These are phyloP conservation scores for Phoma sp. DNA, from an alignment of 2,329 filamentous ascomycete species.

Conservation along the genomic window DNA sequence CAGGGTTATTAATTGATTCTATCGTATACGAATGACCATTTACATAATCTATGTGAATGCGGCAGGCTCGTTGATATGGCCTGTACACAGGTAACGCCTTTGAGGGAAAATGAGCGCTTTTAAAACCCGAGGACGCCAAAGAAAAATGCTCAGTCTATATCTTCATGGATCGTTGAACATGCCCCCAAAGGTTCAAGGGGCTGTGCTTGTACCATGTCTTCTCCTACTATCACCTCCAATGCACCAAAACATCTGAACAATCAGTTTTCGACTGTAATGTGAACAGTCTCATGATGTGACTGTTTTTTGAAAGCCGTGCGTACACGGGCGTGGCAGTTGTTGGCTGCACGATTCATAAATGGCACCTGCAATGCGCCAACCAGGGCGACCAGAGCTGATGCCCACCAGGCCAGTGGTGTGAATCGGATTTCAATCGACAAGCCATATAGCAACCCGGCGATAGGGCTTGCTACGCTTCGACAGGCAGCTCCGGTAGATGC, in stretches of 20 bases:
- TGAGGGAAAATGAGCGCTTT: neutral
- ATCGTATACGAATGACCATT: neutral
- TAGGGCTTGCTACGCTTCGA: conserved; percentile 72
- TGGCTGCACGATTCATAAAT: conserved; percentile 60
- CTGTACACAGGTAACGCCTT: neutral
- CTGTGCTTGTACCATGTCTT: neutral
- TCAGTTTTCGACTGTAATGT: conserved; percentile 36
- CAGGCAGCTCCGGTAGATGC: conserved; percentile 76
- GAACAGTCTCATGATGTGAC: conserved; percentile 30
- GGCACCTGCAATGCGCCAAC: conserved; percentile 64
- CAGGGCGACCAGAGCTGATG: conserved; percentile 62
- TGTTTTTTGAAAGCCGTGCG: conserved; percentile 29
- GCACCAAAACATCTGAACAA: neutral
- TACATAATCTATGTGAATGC: no score
- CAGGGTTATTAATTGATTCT: neutral
- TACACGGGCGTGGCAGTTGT: conserved; percentile 37
- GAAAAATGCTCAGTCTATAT: neutral
- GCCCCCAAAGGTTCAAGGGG: neutral
- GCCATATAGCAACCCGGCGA: conserved; percentile 73
- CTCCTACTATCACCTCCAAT: neutral
- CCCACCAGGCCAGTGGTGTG: conserved; percentile 71
- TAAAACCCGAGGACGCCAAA: neutral
- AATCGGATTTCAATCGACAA: conserved; percentile 64
- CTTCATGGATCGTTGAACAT: neutral
- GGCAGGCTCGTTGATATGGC: neutral